phyloP scores from a whole-genome alignment of 768 basidiomycete genomes.

The Kwoniella bestiolae region DNA sequence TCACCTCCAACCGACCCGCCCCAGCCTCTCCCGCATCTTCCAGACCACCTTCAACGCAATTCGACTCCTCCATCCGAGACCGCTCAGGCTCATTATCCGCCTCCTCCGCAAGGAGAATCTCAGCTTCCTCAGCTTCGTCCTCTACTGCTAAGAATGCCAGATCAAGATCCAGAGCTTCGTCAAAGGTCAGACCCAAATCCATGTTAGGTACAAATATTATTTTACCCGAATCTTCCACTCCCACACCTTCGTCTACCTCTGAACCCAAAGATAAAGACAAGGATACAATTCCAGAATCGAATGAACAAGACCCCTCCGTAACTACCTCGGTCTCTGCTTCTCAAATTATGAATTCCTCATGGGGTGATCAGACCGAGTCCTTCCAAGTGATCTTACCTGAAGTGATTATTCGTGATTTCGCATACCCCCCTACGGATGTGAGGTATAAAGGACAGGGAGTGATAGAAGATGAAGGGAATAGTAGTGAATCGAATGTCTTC shows the following conservation, averaged over 20 bases:
- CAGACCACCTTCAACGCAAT: constrained; percentile 15
- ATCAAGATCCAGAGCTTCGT: constrained; percentile 1
- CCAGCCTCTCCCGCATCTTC: constrained; percentile 46
- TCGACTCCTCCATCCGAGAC: constrained; percentile 8
- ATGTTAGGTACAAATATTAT: constrained; percentile 20
- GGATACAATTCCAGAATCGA: constrained; percentile 6
- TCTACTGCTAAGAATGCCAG: background rate
- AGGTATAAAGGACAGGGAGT: constrained; percentile 32
- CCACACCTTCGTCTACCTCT: background rate
- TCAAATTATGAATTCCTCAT: constrained; percentile 1
- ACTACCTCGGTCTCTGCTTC: background rate
- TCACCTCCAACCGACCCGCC: constrained; percentile 37
- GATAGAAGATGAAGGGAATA: constrained; percentile 3
- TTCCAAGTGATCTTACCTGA: background rate
- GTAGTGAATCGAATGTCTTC: constrained; percentile 2
- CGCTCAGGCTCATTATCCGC: constrained; percentile 24
- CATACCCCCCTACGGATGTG: constrained; percentile 34
- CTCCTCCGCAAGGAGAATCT: background rate
- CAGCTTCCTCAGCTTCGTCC: constrained; percentile 4
- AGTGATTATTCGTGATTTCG: constrained; percentile 45
- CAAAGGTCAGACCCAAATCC: constrained; percentile 16
- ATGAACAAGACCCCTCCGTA: background rate
- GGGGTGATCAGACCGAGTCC: constrained; percentile 9
- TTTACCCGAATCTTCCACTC: constrained; percentile 11
- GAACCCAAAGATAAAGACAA: background rate